Conservation (phyloP, 2,329 filamentous ascomycete genomes). For the Trichoderma breve region DNA sequence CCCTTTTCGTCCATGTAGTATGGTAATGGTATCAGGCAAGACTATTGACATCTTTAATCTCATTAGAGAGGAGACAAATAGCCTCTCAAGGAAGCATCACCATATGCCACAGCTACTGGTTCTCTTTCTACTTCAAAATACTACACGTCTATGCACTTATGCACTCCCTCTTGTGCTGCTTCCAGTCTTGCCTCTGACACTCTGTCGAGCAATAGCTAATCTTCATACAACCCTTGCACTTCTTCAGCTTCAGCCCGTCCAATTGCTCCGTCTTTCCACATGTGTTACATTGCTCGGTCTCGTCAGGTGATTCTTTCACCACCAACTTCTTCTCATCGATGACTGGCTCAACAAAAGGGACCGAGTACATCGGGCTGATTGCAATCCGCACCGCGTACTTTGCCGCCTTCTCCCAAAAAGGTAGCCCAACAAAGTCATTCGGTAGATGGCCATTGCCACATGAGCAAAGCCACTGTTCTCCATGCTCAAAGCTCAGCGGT, state of each 20-base stretch:
- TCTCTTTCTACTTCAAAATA: background rate
- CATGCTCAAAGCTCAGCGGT: slow-evolving; percentile 40
- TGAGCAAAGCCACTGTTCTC: slow-evolving; percentile 42
- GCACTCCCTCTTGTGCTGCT: slow-evolving; percentile 39
- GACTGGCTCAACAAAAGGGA: slow-evolving; percentile 43
- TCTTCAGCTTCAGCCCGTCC: slow-evolving; percentile 38
- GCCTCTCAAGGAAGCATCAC: background rate
- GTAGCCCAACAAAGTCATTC: slow-evolving; percentile 38
- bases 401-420: slow-evolving; percentile 43
- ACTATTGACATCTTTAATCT: background rate
- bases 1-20: background rate
- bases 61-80: background rate
- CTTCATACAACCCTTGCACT: slow-evolving; percentile 44
- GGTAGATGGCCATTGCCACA: slow-evolving; percentile 47
- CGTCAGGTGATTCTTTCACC: background rate
- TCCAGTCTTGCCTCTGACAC: slow-evolving; percentile 57
- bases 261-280: slow-evolving; percentile 37
- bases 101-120: background rate
- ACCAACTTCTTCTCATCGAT: slow-evolving; percentile 26
- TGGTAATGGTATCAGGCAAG: no score
- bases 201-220: slow-evolving; percentile 50
- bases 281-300: slow-evolving; percentile 31
- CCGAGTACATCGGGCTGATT: slow-evolving; percentile 54
- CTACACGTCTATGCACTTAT: background rate
- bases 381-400: slow-evolving; percentile 52